phyloP scores from a whole-genome alignment of 2,329 filamentous ascomycete genomes.

The Parafenestella ontariensis region DNA sequence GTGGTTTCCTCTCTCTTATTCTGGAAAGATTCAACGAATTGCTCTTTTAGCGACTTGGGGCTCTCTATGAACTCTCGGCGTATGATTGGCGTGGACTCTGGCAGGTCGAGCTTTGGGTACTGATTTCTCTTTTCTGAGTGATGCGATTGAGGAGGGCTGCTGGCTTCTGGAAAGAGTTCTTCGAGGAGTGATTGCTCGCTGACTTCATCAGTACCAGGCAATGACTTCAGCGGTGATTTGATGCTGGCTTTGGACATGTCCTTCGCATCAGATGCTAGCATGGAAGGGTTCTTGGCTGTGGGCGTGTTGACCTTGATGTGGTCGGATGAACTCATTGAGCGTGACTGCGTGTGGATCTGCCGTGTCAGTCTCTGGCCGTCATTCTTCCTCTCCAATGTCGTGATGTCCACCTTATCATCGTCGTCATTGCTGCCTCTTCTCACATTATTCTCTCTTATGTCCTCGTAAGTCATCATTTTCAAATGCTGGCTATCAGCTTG shows the following conservation, averaged over 20 bases:
- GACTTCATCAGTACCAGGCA: slow-evolving; percentile 4
- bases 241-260: neutral
- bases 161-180: slow-evolving; percentile 63
- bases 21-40: slow-evolving; percentile 31
- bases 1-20: slow-evolving; percentile 40
- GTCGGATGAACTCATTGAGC: slow-evolving; percentile 18
- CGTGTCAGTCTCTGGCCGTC: slow-evolving; percentile 18
- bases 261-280: neutral
- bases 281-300: neutral
- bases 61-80: slow-evolving; percentile 6
- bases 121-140: slow-evolving; percentile 18
- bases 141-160: slow-evolving; percentile 22
- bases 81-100: slow-evolving; percentile 19
- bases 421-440: neutral
- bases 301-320: neutral
- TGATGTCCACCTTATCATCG: neutral
- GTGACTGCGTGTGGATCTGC: slow-evolving; percentile 22
- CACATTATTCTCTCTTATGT: too few relatives aligned
- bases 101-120: slow-evolving; percentile 40
- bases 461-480: neutral
- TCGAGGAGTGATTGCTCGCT: slow-evolving; percentile 51
- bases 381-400: slow-evolving; percentile 2
- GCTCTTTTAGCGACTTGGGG: slow-evolving; percentile 19
- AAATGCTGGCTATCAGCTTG: neutral
- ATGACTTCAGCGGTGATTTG: slow-evolving; percentile 1